Evolutionary conservation across 768 basidiomycete genomes (phyloP).

Genomic region (Auricularia sp.): DNA sequence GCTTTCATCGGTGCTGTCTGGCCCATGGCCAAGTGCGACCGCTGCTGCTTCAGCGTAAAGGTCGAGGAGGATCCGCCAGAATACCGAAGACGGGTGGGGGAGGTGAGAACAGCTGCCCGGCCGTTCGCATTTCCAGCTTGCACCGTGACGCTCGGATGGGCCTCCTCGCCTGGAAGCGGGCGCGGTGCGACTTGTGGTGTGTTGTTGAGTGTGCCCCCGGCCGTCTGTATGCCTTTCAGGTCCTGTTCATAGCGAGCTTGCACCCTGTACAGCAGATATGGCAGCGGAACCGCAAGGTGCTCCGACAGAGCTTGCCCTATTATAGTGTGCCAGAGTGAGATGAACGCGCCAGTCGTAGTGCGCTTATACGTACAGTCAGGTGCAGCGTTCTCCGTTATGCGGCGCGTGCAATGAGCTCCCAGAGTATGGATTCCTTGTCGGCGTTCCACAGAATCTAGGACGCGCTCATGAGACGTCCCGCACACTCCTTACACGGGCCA

Average conservation of each 20-base stretch:
- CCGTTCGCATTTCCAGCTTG: neutral
- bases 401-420: constrained; percentile 81
- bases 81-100: neutral
- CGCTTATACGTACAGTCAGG: constrained; percentile 51
- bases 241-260: constrained; percentile 81
- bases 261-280: constrained; percentile 76
- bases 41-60: constrained; percentile 4
- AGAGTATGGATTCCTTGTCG: constrained; percentile 76
- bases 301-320: constrained; percentile 76
- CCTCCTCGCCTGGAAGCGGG: constrained; percentile 3
- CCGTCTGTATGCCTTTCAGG: constrained; percentile 65
- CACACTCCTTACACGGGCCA: neutral
- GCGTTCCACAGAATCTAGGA: constrained; percentile 72
- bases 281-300: constrained; percentile 71
- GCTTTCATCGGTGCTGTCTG: constrained; percentile 3
- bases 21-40: neutral
- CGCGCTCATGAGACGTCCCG: neutral
- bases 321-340: no score
- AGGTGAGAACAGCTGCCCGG: neutral
- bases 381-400: constrained; percentile 59
- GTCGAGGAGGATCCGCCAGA: constrained; percentile 3
- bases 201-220: constrained; percentile 52
- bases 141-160: neutral
- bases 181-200: constrained; percentile 14
- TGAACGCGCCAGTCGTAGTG: neutral